Percentiles rank a stretch among this genome's conserved stretches.
These are phyloP conservation scores for Smallanthus sonchifolius DNA, from an alignment of 129 eudicot genomes.

Conservation along the genomic window DNA sequence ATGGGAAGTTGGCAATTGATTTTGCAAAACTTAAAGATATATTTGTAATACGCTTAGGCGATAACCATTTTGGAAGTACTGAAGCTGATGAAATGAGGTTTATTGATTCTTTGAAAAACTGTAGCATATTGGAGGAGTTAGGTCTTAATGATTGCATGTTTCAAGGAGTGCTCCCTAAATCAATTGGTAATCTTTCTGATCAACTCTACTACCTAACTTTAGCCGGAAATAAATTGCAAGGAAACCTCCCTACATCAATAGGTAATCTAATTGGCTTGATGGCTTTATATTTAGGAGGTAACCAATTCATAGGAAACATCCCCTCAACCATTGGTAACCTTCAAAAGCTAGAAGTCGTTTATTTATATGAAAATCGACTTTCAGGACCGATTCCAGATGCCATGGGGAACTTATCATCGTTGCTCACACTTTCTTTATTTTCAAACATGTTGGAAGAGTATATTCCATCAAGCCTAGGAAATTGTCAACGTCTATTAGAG, in stretches of 20 bases:
- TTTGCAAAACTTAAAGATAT: background rate
- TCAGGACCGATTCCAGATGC: background rate
- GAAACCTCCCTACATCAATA: background rate
- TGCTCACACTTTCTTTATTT: background rate
- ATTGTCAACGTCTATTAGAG: background rate
- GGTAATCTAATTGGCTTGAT: constrained; percentile 3
- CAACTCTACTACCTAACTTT: background rate
- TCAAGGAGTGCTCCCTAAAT: background rate
- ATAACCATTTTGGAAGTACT: background rate
- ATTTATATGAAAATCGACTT: background rate
- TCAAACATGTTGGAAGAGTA: background rate
- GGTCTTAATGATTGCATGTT: background rate
- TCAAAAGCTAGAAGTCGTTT: background rate
- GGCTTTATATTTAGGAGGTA: background rate
- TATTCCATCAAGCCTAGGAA: constrained; percentile 7
- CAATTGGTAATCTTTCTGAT: background rate
- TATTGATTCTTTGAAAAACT: background rate
- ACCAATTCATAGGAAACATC: background rate
- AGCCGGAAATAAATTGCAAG: background rate
- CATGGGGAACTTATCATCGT: constrained; percentile 2
- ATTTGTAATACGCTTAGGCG: background rate
- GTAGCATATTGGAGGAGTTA: background rate
- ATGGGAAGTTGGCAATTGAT: background rate
- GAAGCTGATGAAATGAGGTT: constrained; percentile 8
- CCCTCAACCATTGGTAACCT: constrained; percentile 4